These are phyloP conservation scores for Paramecium tetraurelia DNA, from an alignment of 73 alveolate species.

Conservation along the genomic window DNA sequence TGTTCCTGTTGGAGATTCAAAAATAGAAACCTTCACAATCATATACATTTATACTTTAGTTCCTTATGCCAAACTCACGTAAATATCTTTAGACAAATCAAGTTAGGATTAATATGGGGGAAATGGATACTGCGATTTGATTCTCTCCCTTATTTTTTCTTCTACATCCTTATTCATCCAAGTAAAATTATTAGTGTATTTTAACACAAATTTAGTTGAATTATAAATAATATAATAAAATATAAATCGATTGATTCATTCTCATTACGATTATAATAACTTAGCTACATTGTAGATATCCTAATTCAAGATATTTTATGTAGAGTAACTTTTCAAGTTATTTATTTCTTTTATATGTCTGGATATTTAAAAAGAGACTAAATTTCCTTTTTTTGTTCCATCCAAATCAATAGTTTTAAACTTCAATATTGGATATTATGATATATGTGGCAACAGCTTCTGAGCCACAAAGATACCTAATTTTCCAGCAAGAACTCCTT, in stretches of 20 bases:
- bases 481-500: neutral
- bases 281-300: neutral
- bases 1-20: conserved; percentile 91
- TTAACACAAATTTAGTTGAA: neutral
- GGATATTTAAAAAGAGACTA: neutral
- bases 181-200: neutral
- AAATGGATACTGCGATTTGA: conserved; percentile 62
- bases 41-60: neutral
- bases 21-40: conserved; percentile 66
- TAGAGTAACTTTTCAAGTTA: neutral
- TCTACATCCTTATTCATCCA: neutral
- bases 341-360: neutral
- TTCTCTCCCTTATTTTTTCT: neutral
- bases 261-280: neutral
- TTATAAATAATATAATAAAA: neutral
- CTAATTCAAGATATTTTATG: neutral
- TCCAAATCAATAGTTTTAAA: neutral
- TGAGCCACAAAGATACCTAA: neutral
- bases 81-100: conserved; percentile 68
- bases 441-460: neutral
- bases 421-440: neutral
- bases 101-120: conserved; percentile 70
- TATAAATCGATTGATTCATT: neutral
- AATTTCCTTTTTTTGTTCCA: neutral
- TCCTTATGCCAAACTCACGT: conserved; percentile 40